Evolutionary conservation across 805 yeast genomes (phyloP).

Genomic region (Hanseniaspora taiwanica): DNA sequence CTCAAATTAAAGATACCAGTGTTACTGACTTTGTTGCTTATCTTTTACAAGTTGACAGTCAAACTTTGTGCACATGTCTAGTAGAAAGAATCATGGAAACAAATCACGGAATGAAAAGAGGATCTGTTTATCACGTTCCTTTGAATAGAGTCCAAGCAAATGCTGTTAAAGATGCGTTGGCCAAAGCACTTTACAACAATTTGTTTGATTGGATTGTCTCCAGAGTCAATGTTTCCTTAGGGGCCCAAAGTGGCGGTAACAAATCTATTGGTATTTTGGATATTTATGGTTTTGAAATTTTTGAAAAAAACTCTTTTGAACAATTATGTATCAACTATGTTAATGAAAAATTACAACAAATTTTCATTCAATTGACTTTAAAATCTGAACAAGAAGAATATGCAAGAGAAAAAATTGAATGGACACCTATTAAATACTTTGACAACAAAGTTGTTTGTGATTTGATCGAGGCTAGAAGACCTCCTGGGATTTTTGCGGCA

Average conservation of each 20-base stretch:
- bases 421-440: constrained; percentile 96
- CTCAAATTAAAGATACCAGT: constrained; percentile 67
- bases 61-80: constrained; percentile 50
- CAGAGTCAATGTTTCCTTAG: constrained; percentile 73
- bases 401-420: constrained; percentile 83
- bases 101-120: constrained; percentile 76
- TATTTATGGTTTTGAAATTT: constrained; percentile 93
- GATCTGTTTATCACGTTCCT: constrained; percentile 90
- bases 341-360: constrained; percentile 91
- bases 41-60: constrained; percentile 65
- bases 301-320: constrained; percentile 88
- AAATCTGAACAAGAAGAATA: constrained; percentile 98
- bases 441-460: constrained; percentile 96
- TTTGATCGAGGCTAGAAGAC: constrained; percentile 82
- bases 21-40: constrained; percentile 95
- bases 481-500: constrained; percentile 94
- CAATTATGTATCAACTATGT: constrained; percentile 93
- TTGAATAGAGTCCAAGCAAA: constrained; percentile 84
- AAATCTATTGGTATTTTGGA: constrained; percentile 88
- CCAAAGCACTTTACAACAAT: constrained; percentile 86
- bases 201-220: constrained; percentile 93
- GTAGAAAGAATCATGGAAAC: constrained; percentile 82
- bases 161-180: constrained; percentile 89
- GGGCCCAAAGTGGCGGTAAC: constrained; percentile 33
- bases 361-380: constrained; percentile 86